Evolutionary conservation across 2,329 filamentous ascomycete genomes (phyloP), one percentile per base, ranked within the genome.

Genomic region (Colletotrichum sp.): DNA sequence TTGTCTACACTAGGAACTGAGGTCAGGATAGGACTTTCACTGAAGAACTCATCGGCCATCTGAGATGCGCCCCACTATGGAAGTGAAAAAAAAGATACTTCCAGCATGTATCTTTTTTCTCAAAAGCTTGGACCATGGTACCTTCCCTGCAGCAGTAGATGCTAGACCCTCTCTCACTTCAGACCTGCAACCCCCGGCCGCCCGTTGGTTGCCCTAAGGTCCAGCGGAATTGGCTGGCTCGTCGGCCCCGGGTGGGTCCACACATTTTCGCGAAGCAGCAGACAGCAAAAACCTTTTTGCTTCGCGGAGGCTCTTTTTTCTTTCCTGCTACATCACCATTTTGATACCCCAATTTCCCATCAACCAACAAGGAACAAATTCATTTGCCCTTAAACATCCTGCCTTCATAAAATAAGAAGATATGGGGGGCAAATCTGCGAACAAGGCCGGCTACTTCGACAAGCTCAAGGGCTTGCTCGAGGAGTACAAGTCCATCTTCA

Each of bases 401-500:
- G 92, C 94, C 95, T 97, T 97, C 95, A 85, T 83, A 91, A 64
- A 89, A 76, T 74, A 97, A 97, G 95, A 95, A 97, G 94, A 95
- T 92, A 98, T 98, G 96, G 96, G 96, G 96, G 96, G 95, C 96
- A 98, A 95, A 91, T 91, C 94, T 85, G 92, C 91, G 85, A 96
- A 94, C 93, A 99, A 98, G 93, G 92, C 95, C 88, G 94, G 87
- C 84, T 98, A 99, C 93, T 99, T 99, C 92, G 96, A 98, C 89
- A 98, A 98, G 96, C 96, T 99, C 88, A 98, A 98, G 94, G 88
- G 88, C 89, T 93, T 98, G 88, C 94, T 99, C 88, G 95, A 98
- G 91, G 94, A 96, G 88, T 98, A 97, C 94, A 93, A 93, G 88
- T 96, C 94, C 85, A 94, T 98, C 91, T 98, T 99, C 95, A 96